Percentiles rank a stretch among this genome's conserved stretches.
Conservation (phyloP, 129 eudicot genomes). For the Deinandra increscens region DNA sequence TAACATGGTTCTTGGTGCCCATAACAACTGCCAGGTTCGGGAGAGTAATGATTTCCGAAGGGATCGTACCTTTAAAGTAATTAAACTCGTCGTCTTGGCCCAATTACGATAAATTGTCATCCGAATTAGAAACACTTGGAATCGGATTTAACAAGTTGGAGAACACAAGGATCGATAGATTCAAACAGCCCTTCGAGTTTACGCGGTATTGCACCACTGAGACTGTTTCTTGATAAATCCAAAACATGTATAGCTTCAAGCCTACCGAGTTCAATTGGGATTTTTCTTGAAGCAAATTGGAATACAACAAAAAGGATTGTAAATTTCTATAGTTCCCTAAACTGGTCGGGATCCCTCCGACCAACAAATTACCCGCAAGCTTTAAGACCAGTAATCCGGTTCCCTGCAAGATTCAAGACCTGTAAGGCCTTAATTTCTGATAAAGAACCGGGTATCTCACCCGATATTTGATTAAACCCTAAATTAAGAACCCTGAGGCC, state of each 20-base stretch:
- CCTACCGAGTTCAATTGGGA: slow-evolving; percentile 66
- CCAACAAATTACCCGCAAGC: slow-evolving; percentile 63
- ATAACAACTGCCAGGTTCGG: slow-evolving; percentile 64
- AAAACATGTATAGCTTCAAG: slow-evolving; percentile 55
- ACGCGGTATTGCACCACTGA: slow-evolving; percentile 61
- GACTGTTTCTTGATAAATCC: slow-evolving; percentile 82
- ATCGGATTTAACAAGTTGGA: slow-evolving; percentile 74
- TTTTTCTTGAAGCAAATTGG: slow-evolving; percentile 70
- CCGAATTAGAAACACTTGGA: slow-evolving; percentile 27
- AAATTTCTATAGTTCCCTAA: slow-evolving; percentile 65
- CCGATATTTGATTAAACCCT: slow-evolving; percentile 73
- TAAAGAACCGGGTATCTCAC: slow-evolving; percentile 62
- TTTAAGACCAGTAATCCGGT: slow-evolving; percentile 65
- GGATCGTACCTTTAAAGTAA: slow-evolving; percentile 59
- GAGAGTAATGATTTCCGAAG: slow-evolving; percentile 47
- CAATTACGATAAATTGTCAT: slow-evolving; percentile 24
- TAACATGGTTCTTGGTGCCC: slow-evolving; percentile 85
- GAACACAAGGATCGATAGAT: slow-evolving; percentile 62
- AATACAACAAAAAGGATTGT: slow-evolving; percentile 56
- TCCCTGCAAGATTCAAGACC: slow-evolving; percentile 76
- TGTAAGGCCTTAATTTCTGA: slow-evolving; percentile 47
- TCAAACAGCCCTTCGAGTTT: slow-evolving; percentile 66
- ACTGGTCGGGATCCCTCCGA: slow-evolving; percentile 59
- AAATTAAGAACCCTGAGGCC: slow-evolving; percentile 68
- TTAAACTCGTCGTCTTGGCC: slow-evolving; percentile 56